Base-by-base conservation (phyloP, 139 green algal species). In the Spirogloea muscicola region DNA sequence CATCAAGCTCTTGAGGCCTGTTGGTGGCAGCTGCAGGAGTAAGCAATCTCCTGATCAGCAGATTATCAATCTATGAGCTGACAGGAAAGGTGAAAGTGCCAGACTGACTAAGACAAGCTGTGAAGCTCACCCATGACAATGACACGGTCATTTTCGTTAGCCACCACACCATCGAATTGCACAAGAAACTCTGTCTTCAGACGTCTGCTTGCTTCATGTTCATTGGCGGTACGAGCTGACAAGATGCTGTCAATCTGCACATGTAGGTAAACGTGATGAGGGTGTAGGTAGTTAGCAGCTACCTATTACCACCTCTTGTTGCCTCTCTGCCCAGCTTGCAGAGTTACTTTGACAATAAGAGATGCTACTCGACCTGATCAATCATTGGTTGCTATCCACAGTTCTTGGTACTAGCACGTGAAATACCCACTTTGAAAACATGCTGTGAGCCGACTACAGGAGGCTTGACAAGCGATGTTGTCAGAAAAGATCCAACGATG, bases 161-260 rank as follows among this genome's bases (percentile, higher is more conserved):
- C 27, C 13, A 75, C 31, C 29, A 82, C 76, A 3, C 91, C 77
- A 61, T 98, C 93, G 87, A 98, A 97, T 71, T 97, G 90, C 40
- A 98, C 84, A 62, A 98, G 86, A 75, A 98, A 87, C 85, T 98
- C 91, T 1, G 94, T 98, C 86, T 99, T 99, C 10, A 99, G 74
- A 3, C 94, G 87, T 46, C 94, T 80, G 67, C 88, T 96, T 46
- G 91, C 87, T 81, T 98, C 94, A 84, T 98, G 94, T 86, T 98
- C 94, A 16, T 87, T 87, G 79, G 81, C 72, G 1, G 65, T 63
- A 39, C 94, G 86, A 2, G 89, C 91, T 2, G 82, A 90, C 9
- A 98, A 85, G 4, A 99, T 83, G 58, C 74, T 82, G 41, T 82
- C 74, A 27, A 82, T 80, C 74, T 79, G 70, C n/a, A n/a, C n/a